Evolutionary conservation across 345 rosid species (phyloP).

Genomic region (Eucalyptus shirleyi): DNA sequence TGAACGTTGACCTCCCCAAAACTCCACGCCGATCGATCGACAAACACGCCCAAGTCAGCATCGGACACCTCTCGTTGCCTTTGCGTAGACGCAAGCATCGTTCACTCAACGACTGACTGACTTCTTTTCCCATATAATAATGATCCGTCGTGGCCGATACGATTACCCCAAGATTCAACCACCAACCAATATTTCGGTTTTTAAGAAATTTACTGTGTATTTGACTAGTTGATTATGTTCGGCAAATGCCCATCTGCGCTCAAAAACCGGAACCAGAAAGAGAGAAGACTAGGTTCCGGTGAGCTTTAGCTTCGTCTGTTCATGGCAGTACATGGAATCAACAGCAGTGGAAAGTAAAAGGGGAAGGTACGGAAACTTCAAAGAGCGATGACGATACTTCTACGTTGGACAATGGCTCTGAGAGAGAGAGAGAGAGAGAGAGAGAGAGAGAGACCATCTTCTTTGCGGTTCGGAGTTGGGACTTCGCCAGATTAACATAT

Average conservation of each 20-base stretch:
- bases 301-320: background rate
- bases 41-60: background rate
- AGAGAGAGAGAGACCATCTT: background rate
- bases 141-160: background rate
- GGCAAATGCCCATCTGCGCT: background rate
- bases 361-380: background rate
- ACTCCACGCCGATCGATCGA: background rate
- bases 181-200: background rate
- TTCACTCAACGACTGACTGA: background rate
- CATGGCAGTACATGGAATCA: background rate
- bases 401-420: background rate
- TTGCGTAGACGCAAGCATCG: background rate
- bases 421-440: background rate
- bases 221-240: background rate
- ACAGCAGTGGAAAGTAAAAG: background rate
- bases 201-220: accelerated
- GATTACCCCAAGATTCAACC: background rate
- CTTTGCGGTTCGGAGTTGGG: background rate
- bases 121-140: background rate
- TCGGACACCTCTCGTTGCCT: background rate
- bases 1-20: background rate
- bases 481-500: background rate
- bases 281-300: background rate
- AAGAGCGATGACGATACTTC: background rate
- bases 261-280: background rate